Conservation (phyloP, 768 basidiomycete genomes). For the Xerocomellus amylosporus region DNA sequence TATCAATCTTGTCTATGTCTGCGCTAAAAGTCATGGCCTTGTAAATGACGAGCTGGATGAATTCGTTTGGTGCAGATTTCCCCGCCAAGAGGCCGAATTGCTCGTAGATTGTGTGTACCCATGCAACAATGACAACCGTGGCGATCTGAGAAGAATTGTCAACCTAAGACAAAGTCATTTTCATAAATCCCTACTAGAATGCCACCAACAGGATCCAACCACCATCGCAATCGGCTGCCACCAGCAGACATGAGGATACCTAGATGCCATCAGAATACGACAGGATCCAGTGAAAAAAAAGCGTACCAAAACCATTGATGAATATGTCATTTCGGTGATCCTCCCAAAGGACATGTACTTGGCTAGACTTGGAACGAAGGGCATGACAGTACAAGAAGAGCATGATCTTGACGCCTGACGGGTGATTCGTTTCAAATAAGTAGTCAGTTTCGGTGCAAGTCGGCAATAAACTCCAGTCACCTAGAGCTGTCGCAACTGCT, state of each 20-base stretch:
- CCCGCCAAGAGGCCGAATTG: constrained; percentile 90
- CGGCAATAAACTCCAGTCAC: constrained; percentile 28
- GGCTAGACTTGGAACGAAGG: constrained; percentile 77
- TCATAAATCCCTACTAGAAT: constrained; percentile 53
- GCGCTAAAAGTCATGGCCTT: constrained; percentile 85
- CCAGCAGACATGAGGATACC: constrained; percentile 82
- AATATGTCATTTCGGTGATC: constrained; percentile 94
- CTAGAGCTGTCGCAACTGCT: constrained; percentile 79
- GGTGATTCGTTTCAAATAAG: background rate
- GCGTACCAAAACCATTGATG: constrained; percentile 72
- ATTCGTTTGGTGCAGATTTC: constrained; percentile 88
- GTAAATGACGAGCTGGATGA: constrained; percentile 88
- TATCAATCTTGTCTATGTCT: constrained; percentile 85
- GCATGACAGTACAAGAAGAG: constrained; percentile 87
- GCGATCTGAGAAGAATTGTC: constrained; percentile 52
- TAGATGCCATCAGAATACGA: constrained; percentile 27
- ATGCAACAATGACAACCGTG: constrained; percentile 73
- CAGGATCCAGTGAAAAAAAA: background rate
- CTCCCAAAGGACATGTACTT: constrained; percentile 94
- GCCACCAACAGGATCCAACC: constrained; percentile 78
- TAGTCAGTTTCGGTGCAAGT: background rate
- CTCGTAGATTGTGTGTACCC: constrained; percentile 70
- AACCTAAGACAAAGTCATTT: background rate
- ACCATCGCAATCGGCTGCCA: constrained; percentile 79
- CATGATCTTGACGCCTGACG: constrained; percentile 71